phyloP scores from a whole-genome alignment of 73 alveolate species.

The Tetrahymena malaccensis region DNA sequence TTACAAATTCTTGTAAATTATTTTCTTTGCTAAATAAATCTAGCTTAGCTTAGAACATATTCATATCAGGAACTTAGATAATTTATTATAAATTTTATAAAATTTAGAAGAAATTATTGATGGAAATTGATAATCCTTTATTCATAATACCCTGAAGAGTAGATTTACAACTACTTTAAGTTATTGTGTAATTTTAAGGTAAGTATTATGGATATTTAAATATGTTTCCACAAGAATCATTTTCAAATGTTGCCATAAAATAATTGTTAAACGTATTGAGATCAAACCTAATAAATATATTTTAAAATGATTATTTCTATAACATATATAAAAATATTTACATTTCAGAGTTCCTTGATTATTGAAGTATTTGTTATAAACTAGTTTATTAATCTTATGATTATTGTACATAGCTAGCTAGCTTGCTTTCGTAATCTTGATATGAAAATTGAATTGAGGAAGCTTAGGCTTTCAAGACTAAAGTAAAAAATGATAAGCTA shows the following conservation, averaged over 20 bases:
- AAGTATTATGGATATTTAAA: neutral
- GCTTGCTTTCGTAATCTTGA: neutral
- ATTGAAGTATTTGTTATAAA: neutral
- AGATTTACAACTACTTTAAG: neutral
- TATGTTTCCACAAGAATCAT: neutral
- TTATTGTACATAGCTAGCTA: neutral
- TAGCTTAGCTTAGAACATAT: neutral
- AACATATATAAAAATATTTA: no score
- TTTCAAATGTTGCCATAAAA: neutral
- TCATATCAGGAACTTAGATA: neutral
- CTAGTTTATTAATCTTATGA: neutral
- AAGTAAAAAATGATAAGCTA: neutral
- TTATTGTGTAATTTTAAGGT: neutral
- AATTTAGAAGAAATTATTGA: neutral
- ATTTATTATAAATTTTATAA: neutral
- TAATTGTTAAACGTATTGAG: neutral
- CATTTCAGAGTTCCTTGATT: neutral
- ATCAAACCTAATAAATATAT: neutral
- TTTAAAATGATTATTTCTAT: no score
- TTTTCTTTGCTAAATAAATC: neutral
- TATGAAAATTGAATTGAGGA: neutral
- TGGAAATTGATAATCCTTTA: neutral
- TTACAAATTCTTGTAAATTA: neutral
- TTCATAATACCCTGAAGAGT: neutral
- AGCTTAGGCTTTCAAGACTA: neutral